Evolutionary conservation across 352 stramenopile species (phyloP), one percentile per base, ranked within the genome.

Genomic region (Thraustochytrium striatum): DNA sequence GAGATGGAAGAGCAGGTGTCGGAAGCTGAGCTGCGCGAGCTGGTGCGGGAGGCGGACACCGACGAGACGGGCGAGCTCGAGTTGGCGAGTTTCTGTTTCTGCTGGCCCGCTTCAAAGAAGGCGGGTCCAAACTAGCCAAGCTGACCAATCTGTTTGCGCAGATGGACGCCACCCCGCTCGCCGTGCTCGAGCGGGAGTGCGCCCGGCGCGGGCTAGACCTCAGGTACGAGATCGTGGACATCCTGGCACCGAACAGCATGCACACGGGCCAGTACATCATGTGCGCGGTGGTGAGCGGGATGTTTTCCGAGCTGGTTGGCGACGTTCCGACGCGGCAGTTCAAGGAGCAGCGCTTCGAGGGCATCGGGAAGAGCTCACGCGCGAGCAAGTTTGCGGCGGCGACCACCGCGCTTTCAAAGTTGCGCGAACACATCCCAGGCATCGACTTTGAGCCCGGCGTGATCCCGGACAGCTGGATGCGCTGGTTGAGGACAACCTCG

Each of bases 301-400:
- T 38, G 30, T 75, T 58, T 30, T 32, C 39, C 2, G 65, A 75
- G 47, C 25, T 58, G 11, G 65, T 30, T 5, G 7, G 19, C 2
- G 65, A 75, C 36, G 21, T 53, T 13, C 35, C 44, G 35, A 52
- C 35, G 9, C 47, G 69, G 0, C 25, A 19, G 33, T 69, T 35
- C 36, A 16, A 21, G 25, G 55, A 62, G 55, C 25, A n/a, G 55
- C 55, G 55, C 8, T 62, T 21, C 55, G 36, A 79, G 39, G 69
- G 69, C 38, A 69, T 79, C 36, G 69, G 69, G 28, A 55, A 36
- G 1, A 79, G 50, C 35, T 70, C 69, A n/a, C 69, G 69, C 52
- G 53, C 69, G 8, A 50, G 47, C 5, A 79, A 79, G 39, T 69
- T 69, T 38, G 53, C 58, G 16, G 69, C 69, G 21, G 69, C 69